phyloP scores from a whole-genome alignment of 2,329 filamentous ascomycete genomes.

The Tolypocladium amazonense region DNA sequence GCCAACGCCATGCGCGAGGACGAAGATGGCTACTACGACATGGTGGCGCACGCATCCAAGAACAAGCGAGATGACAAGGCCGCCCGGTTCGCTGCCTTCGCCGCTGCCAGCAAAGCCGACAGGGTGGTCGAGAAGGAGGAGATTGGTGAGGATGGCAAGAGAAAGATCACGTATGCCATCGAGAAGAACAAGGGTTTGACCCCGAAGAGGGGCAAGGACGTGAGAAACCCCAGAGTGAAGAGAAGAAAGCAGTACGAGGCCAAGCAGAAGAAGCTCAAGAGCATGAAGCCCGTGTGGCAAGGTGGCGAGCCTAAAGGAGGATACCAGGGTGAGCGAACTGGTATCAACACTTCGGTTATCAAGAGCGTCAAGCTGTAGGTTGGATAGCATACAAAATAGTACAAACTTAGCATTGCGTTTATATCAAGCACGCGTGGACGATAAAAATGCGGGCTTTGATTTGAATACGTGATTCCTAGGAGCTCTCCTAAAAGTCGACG shows the following conservation, averaged over 20 bases:
- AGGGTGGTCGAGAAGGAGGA: slow-evolving; percentile 55
- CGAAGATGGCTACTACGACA: slow-evolving; percentile 79
- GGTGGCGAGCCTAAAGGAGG: slow-evolving; percentile 74
- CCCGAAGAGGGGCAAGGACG: slow-evolving; percentile 85
- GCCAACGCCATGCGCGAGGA: slow-evolving; percentile 43
- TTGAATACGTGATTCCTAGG: neutral
- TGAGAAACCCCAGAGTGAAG: slow-evolving; percentile 91
- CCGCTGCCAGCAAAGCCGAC: slow-evolving; percentile 52
- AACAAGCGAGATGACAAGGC: slow-evolving; percentile 66
- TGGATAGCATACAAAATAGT: neutral
- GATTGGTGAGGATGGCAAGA: slow-evolving; percentile 74
- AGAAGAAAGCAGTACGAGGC: slow-evolving; percentile 94
- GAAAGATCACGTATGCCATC: slow-evolving; percentile 87
- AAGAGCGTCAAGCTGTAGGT: slow-evolving; percentile 82
- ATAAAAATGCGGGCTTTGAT: no score
- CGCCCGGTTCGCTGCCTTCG: slow-evolving; percentile 43
- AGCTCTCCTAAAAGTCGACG: neutral
- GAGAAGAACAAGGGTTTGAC: slow-evolving; percentile 96
- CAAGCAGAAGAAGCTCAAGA: slow-evolving; percentile 94
- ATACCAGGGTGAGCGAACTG: slow-evolving; percentile 84
- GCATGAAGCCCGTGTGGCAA: slow-evolving; percentile 77
- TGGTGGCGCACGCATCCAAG: slow-evolving; percentile 60
- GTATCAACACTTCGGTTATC: slow-evolving; percentile 88
- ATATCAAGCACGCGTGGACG: neutral
- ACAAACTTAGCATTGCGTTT: neutral